These are phyloP conservation scores for Saturnispora serradocipensis DNA, from an alignment of 805 yeast species.

Conservation along the genomic window DNA sequence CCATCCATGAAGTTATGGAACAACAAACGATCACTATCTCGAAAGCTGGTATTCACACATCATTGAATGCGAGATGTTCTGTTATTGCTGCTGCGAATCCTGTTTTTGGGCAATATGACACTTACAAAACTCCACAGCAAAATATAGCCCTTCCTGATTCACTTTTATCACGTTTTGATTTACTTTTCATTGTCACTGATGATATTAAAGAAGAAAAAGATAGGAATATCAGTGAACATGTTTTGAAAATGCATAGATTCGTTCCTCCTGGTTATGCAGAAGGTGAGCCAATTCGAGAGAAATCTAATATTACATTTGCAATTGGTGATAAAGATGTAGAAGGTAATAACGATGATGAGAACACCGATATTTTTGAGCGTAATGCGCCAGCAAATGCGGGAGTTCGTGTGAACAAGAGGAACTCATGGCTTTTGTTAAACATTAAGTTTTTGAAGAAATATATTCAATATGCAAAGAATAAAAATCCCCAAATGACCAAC, in stretches of 20 bases:
- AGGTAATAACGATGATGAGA: slow-evolving; percentile 32
- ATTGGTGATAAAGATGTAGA: slow-evolving; percentile 60
- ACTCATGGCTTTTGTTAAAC: slow-evolving; percentile 44
- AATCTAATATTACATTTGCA: slow-evolving; percentile 57
- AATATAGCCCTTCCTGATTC: slow-evolving; percentile 97
- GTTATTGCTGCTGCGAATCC: slow-evolving; percentile 98
- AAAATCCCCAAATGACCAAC: slow-evolving; percentile 72
- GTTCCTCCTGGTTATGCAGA: slow-evolving; percentile 80
- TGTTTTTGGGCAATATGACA: slow-evolving; percentile 91
- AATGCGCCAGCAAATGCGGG: slow-evolving; percentile 62
- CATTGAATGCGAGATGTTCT: slow-evolving; percentile 92
- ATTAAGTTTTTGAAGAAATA: slow-evolving; percentile 87
- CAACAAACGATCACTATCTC: slow-evolving; percentile 98
- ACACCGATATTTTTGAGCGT: slow-evolving; percentile 71
- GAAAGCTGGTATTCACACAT: slow-evolving; percentile 95
- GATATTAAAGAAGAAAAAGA: slow-evolving; percentile 82
- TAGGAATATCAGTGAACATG: slow-evolving; percentile 87
- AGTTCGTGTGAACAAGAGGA: slow-evolving; percentile 15
- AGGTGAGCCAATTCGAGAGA: slow-evolving; percentile 90
- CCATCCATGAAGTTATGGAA: slow-evolving; percentile 99
- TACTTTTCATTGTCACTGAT: slow-evolving; percentile 91
- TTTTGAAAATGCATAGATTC: slow-evolving; percentile 84
- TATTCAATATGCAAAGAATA: slow-evolving; percentile 85
- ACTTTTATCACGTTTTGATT: slow-evolving; percentile 89
- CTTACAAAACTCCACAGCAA: slow-evolving; percentile 91